These are phyloP conservation scores for Tolypocladium ophioglossoides DNA, from an alignment of 2,329 filamentous ascomycete species.

Conservation along the genomic window DNA sequence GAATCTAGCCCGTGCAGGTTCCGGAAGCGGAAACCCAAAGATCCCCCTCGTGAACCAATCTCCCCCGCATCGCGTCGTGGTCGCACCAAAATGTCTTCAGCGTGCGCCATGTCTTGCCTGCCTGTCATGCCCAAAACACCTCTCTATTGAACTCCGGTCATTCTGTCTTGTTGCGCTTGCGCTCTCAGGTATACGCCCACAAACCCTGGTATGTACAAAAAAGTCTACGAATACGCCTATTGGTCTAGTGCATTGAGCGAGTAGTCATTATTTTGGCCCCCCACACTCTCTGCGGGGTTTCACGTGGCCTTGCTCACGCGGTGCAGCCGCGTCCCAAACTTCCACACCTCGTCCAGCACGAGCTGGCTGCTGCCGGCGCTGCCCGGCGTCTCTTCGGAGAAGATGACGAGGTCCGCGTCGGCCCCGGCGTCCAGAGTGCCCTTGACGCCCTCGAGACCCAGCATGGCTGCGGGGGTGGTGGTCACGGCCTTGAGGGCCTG, in stretches of 20 bases:
- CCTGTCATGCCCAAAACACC: not conserved
- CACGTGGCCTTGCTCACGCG: conserved; percentile 7
- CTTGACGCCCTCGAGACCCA: conserved; percentile 57
- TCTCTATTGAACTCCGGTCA: not conserved
- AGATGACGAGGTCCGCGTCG: conserved; percentile 59
- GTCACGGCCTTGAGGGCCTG: conserved; percentile 65
- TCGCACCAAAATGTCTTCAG: not conserved
- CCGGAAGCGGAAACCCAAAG: not conserved
- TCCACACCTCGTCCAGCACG: conserved; percentile 68
- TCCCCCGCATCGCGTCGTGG: not conserved
- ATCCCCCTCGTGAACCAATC: not conserved
- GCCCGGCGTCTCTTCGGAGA: conserved; percentile 41
- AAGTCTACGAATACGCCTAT: not conserved
- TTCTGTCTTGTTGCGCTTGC: not conserved
- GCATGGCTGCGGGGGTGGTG: conserved; percentile 64
- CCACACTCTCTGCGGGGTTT: not conserved
- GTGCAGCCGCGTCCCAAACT: conserved; percentile 53
- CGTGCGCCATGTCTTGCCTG: not conserved
- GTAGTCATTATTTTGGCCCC: too few species aligned
- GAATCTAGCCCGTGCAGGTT: not conserved
- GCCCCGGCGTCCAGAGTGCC: conserved; percentile 53
- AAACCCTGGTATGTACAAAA: not conserved
- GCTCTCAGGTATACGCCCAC: not conserved
- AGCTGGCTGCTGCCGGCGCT: conserved; percentile 36
- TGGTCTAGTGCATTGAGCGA: not conserved